These are phyloP conservation scores for Boletus reticulatus DNA, from an alignment of 768 basidiomycete species.

Conservation along the genomic window DNA sequence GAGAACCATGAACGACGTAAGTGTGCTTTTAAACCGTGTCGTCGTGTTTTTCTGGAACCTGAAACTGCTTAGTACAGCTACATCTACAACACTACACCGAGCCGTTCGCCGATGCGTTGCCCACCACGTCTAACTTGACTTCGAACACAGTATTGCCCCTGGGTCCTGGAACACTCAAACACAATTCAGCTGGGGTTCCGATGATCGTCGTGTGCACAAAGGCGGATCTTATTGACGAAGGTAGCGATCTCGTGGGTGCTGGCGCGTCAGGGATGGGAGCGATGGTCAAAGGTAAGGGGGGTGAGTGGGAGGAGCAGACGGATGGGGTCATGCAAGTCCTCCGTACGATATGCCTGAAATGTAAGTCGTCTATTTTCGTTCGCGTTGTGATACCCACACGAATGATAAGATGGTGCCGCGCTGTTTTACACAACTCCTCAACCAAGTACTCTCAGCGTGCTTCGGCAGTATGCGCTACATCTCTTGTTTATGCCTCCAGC, in stretches of 20 bases:
- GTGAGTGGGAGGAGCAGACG: conserved; percentile 93
- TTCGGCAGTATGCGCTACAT: conserved; percentile 82
- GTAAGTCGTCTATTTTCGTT: conserved; percentile 45
- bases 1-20: conserved; percentile 81
- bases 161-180: conserved; percentile 79
- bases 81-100: conserved; percentile 90
- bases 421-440: conserved; percentile 89
- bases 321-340: conserved; percentile 96
- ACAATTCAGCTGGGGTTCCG: conserved; percentile 83
- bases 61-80: conserved; percentile 62
- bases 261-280: conserved; percentile 84
- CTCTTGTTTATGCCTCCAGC: conserved; percentile 62
- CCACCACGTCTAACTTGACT: conserved; percentile 55
- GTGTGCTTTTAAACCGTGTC: conserved; percentile 28
- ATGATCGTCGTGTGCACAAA: conserved; percentile 91
- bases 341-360: conserved; percentile 87
- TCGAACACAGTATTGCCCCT: conserved; percentile 77
- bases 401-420: conserved; percentile 77
- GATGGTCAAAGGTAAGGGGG: conserved; percentile 90
- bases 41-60: background rate
- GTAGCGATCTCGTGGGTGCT: conserved; percentile 59
- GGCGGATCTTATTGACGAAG: conserved; percentile 89
- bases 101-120: conserved; percentile 65
- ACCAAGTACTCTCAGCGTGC: conserved; percentile 67
- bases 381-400: background rate